Conservation (phyloP, 108 stramenopile species). For the Licmophora abbreviata region DNA sequence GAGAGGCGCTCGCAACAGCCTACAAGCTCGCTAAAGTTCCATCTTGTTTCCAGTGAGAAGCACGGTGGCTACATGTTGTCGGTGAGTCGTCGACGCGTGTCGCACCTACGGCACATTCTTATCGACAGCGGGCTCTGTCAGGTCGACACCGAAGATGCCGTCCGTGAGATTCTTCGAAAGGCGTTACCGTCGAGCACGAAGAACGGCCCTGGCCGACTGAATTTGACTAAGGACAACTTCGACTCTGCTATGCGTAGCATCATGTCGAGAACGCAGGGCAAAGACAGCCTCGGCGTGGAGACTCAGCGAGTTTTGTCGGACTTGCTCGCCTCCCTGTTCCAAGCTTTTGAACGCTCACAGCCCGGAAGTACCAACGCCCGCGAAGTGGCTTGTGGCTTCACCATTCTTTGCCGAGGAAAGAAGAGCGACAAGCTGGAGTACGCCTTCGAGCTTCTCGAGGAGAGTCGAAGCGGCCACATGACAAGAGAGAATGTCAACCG, state of each 20-base stretch:
- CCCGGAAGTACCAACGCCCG: constrained; percentile 48
- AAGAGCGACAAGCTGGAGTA: constrained; percentile 89
- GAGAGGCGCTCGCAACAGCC: background rate
- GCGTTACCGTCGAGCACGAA: constrained; percentile 20
- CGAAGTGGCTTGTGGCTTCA: constrained; percentile 77
- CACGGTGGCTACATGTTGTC: constrained; percentile 71
- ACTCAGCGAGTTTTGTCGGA: constrained; percentile 44
- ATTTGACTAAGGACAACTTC: constrained; percentile 67
- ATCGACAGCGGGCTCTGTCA: constrained; percentile 64
- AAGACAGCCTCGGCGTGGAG: constrained; percentile 17
- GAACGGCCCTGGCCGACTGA: constrained; percentile 7
- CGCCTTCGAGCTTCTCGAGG: constrained; percentile 80
- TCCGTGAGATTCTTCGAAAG: constrained; percentile 55
- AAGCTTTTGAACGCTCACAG: constrained; percentile 68
- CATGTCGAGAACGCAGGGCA: constrained; percentile 4
- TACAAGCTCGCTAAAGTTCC: constrained; percentile 47
- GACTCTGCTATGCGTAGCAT: constrained; percentile 57
- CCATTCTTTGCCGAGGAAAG: constrained; percentile 79
- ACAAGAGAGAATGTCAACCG: constrained; percentile 39
- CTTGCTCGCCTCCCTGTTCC: constrained; percentile 63
- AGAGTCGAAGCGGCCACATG: constrained; percentile 52
- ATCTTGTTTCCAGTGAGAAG: constrained; percentile 52
- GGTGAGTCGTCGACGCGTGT: constrained; percentile 62
- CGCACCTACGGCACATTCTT: constrained; percentile 59
- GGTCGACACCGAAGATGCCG: constrained; percentile 51